Evolutionary conservation across 1,284 basidiomycete genomes (phyloP), one percentile per base, ranked within the genome.

Genomic region (Cutaneotrichosporon arboriforme): DNA sequence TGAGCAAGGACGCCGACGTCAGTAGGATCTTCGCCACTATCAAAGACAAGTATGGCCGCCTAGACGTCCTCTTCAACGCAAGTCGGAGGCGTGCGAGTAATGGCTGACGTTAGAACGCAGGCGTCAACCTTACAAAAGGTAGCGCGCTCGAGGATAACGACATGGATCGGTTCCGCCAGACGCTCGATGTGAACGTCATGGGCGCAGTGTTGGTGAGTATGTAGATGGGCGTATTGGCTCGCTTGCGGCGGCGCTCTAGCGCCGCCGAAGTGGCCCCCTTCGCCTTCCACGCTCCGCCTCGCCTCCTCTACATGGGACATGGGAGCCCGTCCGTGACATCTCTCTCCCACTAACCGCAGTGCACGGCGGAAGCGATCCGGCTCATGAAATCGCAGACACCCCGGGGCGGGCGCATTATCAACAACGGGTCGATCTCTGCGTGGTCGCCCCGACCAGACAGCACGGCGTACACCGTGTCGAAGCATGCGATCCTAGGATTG

Each of bases 61-160:
- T 90, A 20, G 87, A 90, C 66, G 63, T 89, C n/a, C 64, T 82
- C 15, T 90, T 90, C 77, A 90, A 90, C 68, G 87, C 84, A 63
- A 69, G 80, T 62, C 13, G n/a, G n/a, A n/a, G n/a, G n/a, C 2
- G 20, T 14, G 1, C 9, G 8, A 13, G 9, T 13, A 14, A 13
- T 7, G 14, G 45, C 54, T 55, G 41, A 22, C 34, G 12, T 9
- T 50, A 77, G 75, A 77, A 78, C 57, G 77, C 77, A 12, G 88
- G 88, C 2, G 79, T 83, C 37, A 75, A 75, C 34, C 74, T 80
- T 0, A 76, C 78, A 4, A 64, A 67, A 31, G 51, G 57, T 8
- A 79, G 80, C 0, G 56, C 64, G 9, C 78, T 89, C 43, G 87
- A 89, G 58, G 81, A 86, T 2, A 71, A 84, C 37, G 74, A 83